Evolutionary conservation across 208 protist genomes (phyloP), one percentile per base, ranked within the genome.

Genomic region (Hexamita inflata): DNA sequence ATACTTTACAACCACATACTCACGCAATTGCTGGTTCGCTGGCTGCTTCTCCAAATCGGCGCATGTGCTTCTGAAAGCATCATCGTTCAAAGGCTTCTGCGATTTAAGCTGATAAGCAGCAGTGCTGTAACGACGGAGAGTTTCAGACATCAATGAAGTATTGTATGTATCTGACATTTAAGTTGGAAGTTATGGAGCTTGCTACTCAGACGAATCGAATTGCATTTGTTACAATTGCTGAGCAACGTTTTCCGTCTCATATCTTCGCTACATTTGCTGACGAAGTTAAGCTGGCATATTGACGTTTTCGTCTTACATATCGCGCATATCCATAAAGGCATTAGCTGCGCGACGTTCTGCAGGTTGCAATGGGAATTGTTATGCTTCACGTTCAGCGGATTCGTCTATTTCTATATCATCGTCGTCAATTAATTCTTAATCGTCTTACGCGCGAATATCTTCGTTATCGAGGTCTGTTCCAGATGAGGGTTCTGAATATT

Each of bases 401-500:
- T 15, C 11, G 42, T 70, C 64, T n/a, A 45, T 35, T 38, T 7
- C 2, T n/a, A 70, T 30, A 9, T 35, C 38, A 19, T 13, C 9
- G 7, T 40, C 11, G 42, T 29, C 64, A 24, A 45, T 11, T n/a
- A 45, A 49, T 11, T 45, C 64, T 19, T 15, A 15, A 35, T 70
- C n/a, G 42, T 70, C 64, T 57, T n/a, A 11, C 32, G 11, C 35
- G 11, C 11, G 9, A 4, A 70, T 4, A 40, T 64, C 13, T 4
- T 30, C 24, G n/a, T 70, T n/a, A 49, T 70, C 64, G 4, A 70
- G 64, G 2, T 45, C n/a, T 29, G n/a, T 45, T 49, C 32, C 64
- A 11, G 24, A 29, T 24, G 38, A 49, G 2, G 64, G 64, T 38
- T 70, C 64, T n/a, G n/a, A n/a, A n/a, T n/a, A n/a, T n/a, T n/a